phyloP scores from a whole-genome alignment of 495 filamentous ascomycete species.

The Pseudevernia furfuracea region DNA sequence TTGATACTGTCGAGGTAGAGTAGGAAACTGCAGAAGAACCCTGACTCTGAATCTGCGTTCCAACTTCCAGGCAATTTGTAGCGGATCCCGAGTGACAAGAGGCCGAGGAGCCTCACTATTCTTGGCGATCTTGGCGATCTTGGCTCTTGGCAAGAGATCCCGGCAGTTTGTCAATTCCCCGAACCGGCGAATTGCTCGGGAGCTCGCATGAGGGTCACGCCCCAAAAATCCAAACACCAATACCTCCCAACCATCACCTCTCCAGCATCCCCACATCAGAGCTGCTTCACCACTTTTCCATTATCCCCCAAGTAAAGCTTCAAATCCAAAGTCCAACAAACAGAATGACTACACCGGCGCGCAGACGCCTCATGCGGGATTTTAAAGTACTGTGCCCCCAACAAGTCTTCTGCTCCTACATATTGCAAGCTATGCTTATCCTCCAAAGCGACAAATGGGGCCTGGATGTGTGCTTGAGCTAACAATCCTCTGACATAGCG shows the following conservation, averaged over 20 bases:
- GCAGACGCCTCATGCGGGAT: slow-evolving; percentile 92
- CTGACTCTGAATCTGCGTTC: no score
- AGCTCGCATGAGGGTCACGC: slow-evolving; percentile 1
- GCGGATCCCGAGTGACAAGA: no score
- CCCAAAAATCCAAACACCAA: slow-evolving; percentile 6
- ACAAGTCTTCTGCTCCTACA: background rate
- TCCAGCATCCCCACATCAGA: background rate
- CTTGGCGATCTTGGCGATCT: background rate
- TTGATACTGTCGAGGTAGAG: no score
- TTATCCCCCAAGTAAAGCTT: slow-evolving; percentile 3
- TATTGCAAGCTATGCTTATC: slow-evolving; percentile 1
- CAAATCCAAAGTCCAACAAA: background rate
- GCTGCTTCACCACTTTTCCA: background rate
- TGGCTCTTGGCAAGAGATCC: background rate
- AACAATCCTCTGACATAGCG: slow-evolving; percentile 48
- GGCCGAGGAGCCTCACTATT: background rate
- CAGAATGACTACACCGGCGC: slow-evolving; percentile 84
- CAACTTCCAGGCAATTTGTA: no score
- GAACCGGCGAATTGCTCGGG: slow-evolving; percentile 2
- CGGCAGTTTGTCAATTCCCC: slow-evolving; percentile 3
- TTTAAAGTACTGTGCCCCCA: slow-evolving; percentile 68
- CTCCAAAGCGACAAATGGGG: background rate
- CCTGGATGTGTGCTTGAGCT: slow-evolving; percentile 7
- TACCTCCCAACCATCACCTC: background rate
- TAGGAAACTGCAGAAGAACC: no score